Evolutionary conservation across 768 basidiomycete species (phyloP).

Genomic region (Dacryopinax primogenitus): DNA sequence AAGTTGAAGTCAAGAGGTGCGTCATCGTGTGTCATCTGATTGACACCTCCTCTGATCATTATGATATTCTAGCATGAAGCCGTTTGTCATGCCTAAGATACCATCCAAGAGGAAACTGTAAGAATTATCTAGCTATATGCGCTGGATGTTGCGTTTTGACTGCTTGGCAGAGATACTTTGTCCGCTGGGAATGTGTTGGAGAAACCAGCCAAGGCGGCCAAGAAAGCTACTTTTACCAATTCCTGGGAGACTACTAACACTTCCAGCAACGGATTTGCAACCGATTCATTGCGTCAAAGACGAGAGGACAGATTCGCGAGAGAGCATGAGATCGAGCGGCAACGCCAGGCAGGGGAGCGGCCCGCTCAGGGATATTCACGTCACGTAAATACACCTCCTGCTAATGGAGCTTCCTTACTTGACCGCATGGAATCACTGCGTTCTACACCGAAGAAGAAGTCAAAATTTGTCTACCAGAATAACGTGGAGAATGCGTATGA

Average conservation of each 20-base stretch:
- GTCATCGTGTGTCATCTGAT: slow-evolving; percentile 16
- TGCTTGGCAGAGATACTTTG: slow-evolving; percentile 18
- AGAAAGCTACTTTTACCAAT: slow-evolving; percentile 23
- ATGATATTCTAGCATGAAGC: slow-evolving; percentile 45
- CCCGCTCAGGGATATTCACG: slow-evolving; percentile 19
- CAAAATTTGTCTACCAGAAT: slow-evolving; percentile 10
- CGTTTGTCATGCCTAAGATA: slow-evolving; percentile 34
- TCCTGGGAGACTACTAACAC: background rate
- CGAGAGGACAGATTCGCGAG: slow-evolving; percentile 83
- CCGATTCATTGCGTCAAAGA: slow-evolving; percentile 22
- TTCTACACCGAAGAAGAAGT: background rate
- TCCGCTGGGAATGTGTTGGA: slow-evolving; percentile 15
- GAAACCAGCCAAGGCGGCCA: slow-evolving; percentile 17
- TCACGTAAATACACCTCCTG: slow-evolving; percentile 15
- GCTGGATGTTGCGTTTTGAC: background rate
- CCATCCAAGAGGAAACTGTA: slow-evolving; percentile 62
- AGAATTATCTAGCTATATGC: slow-evolving; percentile 18
- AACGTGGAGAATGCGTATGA: slow-evolving; percentile 37
- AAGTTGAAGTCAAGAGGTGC: slow-evolving; percentile 77
- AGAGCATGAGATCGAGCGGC: slow-evolving; percentile 76
- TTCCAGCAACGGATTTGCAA: slow-evolving; percentile 2
- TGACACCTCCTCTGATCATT: slow-evolving; percentile 12
- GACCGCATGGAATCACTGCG: slow-evolving; percentile 21
- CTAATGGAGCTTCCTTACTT: slow-evolving; percentile 19
- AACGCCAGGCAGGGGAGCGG: slow-evolving; percentile 29